Percentiles rank a stretch among this genome's conserved stretches.
phyloP scores from a whole-genome alignment of 306 rosid species.

The Inga leiocalycina region DNA sequence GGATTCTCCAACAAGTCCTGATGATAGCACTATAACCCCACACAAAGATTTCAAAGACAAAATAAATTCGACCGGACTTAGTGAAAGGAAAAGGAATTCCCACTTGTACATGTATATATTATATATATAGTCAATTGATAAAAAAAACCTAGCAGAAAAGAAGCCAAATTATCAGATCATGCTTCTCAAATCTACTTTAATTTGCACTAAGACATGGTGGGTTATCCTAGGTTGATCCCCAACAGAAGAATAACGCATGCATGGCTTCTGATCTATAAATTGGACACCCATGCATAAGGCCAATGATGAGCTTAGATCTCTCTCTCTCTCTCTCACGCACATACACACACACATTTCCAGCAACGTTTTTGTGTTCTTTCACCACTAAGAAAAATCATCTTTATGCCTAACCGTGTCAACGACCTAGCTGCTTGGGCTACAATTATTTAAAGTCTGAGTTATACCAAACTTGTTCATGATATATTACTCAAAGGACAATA shows the following conservation, averaged over 20 bases:
- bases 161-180: not conserved
- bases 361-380: not conserved
- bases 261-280: not conserved
- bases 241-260: constrained; percentile 27
- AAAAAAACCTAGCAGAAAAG: not conserved
- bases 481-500: not conserved
- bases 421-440: not conserved
- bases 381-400: not conserved
- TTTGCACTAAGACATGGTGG: constrained; percentile 10
- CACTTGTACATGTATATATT: not conserved
- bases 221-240: constrained; percentile 4
- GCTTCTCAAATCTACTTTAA: not conserved
- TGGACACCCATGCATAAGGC: constrained; percentile 37
- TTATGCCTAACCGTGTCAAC: constrained; percentile 1
- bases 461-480: not conserved
- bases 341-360: not conserved
- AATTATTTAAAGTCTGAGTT: not conserved
- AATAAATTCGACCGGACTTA: not conserved
- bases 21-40: not conserved
- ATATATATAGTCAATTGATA: not conserved
- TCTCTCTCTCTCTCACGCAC: not conserved
- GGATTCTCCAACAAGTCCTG: not conserved
- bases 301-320: not conserved
- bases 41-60: not conserved
- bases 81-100: not conserved